Evolutionary conservation across 805 yeast species (phyloP), one percentile per base, ranked within the genome.

Genomic region (Komagataella phaffii): DNA sequence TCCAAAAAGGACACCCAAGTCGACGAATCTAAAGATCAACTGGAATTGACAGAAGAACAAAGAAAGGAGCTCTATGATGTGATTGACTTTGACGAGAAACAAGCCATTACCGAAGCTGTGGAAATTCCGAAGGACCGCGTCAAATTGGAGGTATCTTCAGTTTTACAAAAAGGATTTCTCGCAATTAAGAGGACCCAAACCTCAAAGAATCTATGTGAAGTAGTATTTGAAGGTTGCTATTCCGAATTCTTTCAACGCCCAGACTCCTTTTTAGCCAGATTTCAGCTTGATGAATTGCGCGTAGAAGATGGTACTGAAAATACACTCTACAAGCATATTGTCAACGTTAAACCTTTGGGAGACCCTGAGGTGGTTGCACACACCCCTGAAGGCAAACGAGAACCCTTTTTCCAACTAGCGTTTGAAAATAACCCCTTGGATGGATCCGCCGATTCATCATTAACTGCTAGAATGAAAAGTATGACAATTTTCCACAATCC

Each of bases 401-500:
- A 77, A 24, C 95, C 96, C 1, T 86, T 93, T 56, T 88, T 95
- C 64, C 81, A 83, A 61, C 74, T 88, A 1, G 74, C 85, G 0
- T 88, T 87, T 63, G 99, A 95, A 62, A 76, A 80, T 36, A 87
- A 90, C 59, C 99, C 99, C 1, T 65, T 88, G 40, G 93, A 88
- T 64, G 84, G 74, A 6, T 71, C 79, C 19, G 96, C 98, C 0
- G 96, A 91, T 64, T 83, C 96, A 0, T 76, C 76, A 17, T 66
- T 95, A 30, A 67, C 77, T 49, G 83, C 89, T 2, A 86, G 83
- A 60, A 71, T 90, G 64, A 80, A 81, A 56, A 86, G 96, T 57
- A 85, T 93, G 81, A 87, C 96, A 0, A 81, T 95, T 17, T 88
- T 85, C 61, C 91, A 93, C 64, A 90, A 91, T 64, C 85, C 88